phyloP scores from a whole-genome alignment of 306 rosid genomes.

The Cucumis hystrix region DNA sequence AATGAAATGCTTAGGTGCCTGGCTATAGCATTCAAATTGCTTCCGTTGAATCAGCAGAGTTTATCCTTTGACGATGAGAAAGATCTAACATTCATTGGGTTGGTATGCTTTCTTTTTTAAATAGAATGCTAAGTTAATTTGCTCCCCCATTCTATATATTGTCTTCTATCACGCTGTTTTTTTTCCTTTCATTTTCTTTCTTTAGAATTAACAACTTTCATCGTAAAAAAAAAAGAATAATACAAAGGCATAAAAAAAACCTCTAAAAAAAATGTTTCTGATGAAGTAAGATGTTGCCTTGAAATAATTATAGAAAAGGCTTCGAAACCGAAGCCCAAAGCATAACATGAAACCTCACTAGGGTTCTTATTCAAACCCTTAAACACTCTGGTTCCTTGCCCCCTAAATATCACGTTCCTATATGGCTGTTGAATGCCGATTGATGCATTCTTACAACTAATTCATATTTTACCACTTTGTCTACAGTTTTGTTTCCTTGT shows the following conservation, averaged over 20 bases:
- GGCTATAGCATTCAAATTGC: slow-evolving; percentile 79
- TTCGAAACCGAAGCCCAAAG: too few species aligned
- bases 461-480: background rate
- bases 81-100: slow-evolving; percentile 93
- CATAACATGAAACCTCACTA: too few species aligned
- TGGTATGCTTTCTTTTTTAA: slow-evolving; percentile 85
- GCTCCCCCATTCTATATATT: slow-evolving; percentile 1
- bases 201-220: too few species aligned
- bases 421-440: background rate
- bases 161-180: background rate
- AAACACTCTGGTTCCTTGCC: too few species aligned
- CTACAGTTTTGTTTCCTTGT: background rate
- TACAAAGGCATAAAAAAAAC: too few species aligned
- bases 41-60: slow-evolving; percentile 54
- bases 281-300: too few species aligned
- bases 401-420: background rate
- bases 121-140: slow-evolving; percentile 12
- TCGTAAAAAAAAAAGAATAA: too few species aligned
- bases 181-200: too few species aligned
- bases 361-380: too few species aligned
- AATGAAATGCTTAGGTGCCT: slow-evolving; percentile 93
- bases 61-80: slow-evolving; percentile 69
- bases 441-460: background rate
- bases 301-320: too few species aligned
- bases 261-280: too few species aligned